Conservation (phyloP, 768 basidiomycete species). For the Pluteus cervinus region DNA sequence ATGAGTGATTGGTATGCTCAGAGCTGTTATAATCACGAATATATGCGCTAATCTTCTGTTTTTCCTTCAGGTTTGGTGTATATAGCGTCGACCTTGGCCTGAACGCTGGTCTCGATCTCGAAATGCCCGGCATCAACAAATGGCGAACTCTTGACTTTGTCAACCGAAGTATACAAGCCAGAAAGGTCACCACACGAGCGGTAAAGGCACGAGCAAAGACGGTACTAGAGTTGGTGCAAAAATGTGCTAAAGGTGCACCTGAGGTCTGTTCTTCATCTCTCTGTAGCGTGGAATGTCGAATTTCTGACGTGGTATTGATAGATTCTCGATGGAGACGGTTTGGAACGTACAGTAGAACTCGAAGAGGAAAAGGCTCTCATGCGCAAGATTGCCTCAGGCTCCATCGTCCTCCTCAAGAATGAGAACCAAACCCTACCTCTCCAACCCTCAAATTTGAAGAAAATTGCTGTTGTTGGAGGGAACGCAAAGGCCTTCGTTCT, state of each 20-base stretch:
- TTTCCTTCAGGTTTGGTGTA: constrained; percentile 52
- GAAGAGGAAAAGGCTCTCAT: constrained; percentile 58
- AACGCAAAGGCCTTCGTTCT: constrained; percentile 60
- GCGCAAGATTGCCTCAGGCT: constrained; percentile 59
- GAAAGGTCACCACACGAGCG: constrained; percentile 60
- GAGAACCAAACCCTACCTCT: constrained; percentile 49
- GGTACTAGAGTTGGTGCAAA: constrained; percentile 66
- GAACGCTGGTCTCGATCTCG: constrained; percentile 77
- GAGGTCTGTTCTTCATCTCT: constrained; percentile 35
- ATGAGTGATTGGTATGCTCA: constrained; percentile 75
- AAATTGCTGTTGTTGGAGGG: constrained; percentile 70
- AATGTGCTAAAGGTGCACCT: constrained; percentile 58
- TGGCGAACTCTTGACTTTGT: constrained; percentile 70
- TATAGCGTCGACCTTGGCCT: constrained; percentile 59
- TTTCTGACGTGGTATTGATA: constrained; percentile 15
- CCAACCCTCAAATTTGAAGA: constrained; percentile 42
- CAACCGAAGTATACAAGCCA: constrained; percentile 49
- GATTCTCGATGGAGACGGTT: constrained; percentile 67
- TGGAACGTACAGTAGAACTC: constrained; percentile 57
- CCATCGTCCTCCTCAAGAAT: constrained; percentile 76
- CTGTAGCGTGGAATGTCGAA: not conserved
- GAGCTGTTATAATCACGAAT: not conserved
- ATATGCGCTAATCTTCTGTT: not conserved
- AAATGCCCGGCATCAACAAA: constrained; percentile 75
- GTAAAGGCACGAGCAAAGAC: constrained; percentile 61